phyloP scores from a whole-genome alignment of 805 yeast genomes.

The Tetrapisispora phaffii region DNA sequence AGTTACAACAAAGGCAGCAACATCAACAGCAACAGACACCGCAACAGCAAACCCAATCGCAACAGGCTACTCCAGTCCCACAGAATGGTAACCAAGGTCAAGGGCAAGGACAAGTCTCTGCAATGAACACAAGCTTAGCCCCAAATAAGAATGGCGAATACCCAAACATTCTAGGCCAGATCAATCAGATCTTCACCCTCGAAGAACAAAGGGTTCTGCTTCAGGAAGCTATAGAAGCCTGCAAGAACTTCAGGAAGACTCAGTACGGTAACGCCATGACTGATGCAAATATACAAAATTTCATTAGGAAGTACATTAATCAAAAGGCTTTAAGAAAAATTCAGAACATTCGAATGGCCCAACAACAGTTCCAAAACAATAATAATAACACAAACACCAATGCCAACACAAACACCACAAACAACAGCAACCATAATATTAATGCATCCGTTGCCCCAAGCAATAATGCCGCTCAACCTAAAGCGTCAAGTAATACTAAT shows the following conservation, averaged over 20 bases:
- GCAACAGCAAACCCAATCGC: constrained; percentile 16
- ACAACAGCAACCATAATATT: neutral
- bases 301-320: constrained; percentile 29
- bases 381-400: neutral
- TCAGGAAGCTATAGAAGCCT: constrained; percentile 30
- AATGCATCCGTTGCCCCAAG: too few species aligned
- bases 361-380: constrained; percentile 7
- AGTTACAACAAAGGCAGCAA: constrained; percentile 31
- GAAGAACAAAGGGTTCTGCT: constrained; percentile 29
- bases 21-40: constrained; percentile 20
- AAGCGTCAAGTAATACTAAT: neutral
- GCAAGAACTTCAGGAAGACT: constrained; percentile 28
- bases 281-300: constrained; percentile 24
- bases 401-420: neutral
- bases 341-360: constrained; percentile 24
- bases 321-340: constrained; percentile 30
- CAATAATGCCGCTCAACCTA: neutral
- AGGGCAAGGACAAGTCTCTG: too few species aligned
- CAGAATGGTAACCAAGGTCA: too few species aligned
- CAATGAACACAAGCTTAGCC: constrained; percentile 18
- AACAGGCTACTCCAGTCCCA: too few species aligned
- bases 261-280: constrained; percentile 23
- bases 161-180: constrained; percentile 27
- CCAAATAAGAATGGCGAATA: constrained; percentile 26
- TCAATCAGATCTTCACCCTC: constrained; percentile 28